These are phyloP conservation scores for Crithidia acanthocephali DNA, from an alignment of 208 protist species.

Conservation along the genomic window DNA sequence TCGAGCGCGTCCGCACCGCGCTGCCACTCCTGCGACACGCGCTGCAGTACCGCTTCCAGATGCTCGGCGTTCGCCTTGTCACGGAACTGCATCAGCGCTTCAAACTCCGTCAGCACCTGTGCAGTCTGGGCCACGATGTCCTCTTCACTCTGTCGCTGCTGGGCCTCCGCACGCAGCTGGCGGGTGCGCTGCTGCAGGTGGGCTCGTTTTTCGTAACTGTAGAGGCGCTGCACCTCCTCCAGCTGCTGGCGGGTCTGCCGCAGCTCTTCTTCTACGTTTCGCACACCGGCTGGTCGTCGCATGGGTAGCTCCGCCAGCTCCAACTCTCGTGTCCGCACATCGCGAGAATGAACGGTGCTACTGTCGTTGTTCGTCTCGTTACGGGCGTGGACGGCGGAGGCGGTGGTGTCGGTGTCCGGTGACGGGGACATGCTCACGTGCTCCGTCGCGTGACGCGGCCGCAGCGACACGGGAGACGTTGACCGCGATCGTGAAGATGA, in stretches of 20 bases:
- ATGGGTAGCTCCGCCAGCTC: not conserved
- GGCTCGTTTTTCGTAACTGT: conserved; percentile 26
- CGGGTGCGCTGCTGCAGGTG: conserved; percentile 34
- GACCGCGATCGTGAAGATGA: not conserved
- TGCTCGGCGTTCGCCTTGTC: conserved; percentile 20
- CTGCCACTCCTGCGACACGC: conserved; percentile 27
- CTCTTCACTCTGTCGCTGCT: conserved; percentile 13
- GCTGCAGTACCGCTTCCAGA: conserved; percentile 21
- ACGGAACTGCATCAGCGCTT: conserved; percentile 21
- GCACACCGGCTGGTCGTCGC: not conserved
- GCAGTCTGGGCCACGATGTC: conserved; percentile 16
- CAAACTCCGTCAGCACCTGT: conserved; percentile 32
- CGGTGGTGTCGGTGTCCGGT: not conserved
- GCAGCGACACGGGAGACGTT: not conserved
- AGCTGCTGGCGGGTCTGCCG: conserved; percentile 20
- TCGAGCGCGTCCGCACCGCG: conserved; percentile 20
- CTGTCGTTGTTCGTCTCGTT: not conserved
- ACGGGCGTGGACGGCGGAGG: not conserved
- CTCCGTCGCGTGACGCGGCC: not conserved
- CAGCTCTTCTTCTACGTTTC: conserved; percentile 17
- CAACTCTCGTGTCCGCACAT: not conserved
- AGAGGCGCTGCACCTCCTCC: conserved; percentile 32
- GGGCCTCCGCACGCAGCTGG: conserved; percentile 30
- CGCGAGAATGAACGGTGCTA: too few relatives aligned
- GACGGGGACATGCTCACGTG: conserved; percentile 5